Conservation (phyloP, 495 filamentous ascomycete genomes). For the Penicillium silybi region DNA sequence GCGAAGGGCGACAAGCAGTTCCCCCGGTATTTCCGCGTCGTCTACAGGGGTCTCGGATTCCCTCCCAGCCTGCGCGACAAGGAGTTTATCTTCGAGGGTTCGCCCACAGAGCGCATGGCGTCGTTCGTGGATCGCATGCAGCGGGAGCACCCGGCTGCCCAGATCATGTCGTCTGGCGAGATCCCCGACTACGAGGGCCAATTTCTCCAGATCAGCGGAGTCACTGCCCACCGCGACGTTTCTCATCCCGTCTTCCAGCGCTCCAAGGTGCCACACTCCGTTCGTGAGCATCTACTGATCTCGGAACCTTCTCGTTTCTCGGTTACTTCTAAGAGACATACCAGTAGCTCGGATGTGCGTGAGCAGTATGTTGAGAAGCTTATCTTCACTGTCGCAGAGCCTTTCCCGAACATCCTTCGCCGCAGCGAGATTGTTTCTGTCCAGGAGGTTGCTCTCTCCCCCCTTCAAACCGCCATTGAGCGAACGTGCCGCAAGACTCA, state of each 20-base stretch:
- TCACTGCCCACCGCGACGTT: constrained; percentile 78
- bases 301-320: constrained; percentile 70
- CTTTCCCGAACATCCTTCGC: constrained; percentile 88
- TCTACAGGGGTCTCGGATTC: constrained; percentile 90
- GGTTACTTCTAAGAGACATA: constrained; percentile 63
- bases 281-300: constrained; percentile 79
- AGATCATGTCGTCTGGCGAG: constrained; percentile 68
- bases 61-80: constrained; percentile 77
- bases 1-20: constrained; percentile 71
- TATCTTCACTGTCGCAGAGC: constrained; percentile 75
- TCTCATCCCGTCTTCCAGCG: constrained; percentile 85
- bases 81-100: constrained; percentile 87
- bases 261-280: constrained; percentile 72
- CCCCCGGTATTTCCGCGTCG: constrained; percentile 87
- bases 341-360: constrained; percentile 57
- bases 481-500: constrained; percentile 87
- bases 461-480: constrained; percentile 84
- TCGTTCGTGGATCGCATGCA: constrained; percentile 92
- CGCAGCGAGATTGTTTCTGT: constrained; percentile 76
- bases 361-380: constrained; percentile 82
- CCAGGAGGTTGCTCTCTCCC: constrained; percentile 62
- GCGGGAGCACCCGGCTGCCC: constrained; percentile 82
- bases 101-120: constrained; percentile 67
- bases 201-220: constrained; percentile 77
- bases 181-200: constrained; percentile 88